Evolutionary conservation across 2,329 filamentous ascomycete genomes (phyloP).

Genomic region (Ceratocystis eucalypticola): DNA sequence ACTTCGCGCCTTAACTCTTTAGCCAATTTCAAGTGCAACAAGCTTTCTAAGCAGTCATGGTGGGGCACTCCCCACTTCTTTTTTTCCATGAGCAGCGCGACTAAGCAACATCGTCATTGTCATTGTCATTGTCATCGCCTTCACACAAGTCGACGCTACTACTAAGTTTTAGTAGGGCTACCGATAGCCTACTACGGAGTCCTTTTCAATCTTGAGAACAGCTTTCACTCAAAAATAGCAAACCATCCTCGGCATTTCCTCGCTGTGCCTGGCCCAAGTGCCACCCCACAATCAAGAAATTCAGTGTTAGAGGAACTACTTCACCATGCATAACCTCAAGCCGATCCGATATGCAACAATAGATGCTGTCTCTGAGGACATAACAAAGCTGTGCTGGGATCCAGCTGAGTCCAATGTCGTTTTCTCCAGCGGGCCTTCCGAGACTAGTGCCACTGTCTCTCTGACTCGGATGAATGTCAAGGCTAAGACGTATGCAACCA

Average conservation of each 20-base stretch:
- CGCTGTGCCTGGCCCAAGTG: neutral
- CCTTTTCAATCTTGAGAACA: neutral
- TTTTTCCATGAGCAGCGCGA: constrained; percentile 1
- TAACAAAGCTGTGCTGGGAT: constrained; percentile 80
- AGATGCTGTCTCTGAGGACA: constrained; percentile 37
- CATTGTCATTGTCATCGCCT: neutral
- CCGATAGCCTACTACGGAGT: neutral
- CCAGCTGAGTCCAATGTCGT: constrained; percentile 61
- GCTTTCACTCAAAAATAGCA: neutral
- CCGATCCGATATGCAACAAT: constrained; percentile 59
- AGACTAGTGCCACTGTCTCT: constrained; percentile 56
- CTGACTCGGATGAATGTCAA: constrained; percentile 43
- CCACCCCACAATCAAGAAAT: neutral
- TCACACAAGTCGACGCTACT: neutral
- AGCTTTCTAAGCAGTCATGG: neutral
- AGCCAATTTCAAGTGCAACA: neutral
- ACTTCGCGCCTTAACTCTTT: neutral
- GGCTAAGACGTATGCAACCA: constrained; percentile 32
- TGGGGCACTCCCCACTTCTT: constrained; percentile 2
- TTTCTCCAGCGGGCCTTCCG: constrained; percentile 70
- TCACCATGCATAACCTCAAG: constrained; percentile 72
- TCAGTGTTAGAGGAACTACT: neutral
- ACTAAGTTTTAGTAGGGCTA: neutral
- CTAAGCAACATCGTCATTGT: neutral
- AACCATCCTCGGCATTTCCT: neutral